Base-by-base conservation (phyloP, 2,329 filamentous ascomycete genomes). In the Diaporthe capsici region DNA sequence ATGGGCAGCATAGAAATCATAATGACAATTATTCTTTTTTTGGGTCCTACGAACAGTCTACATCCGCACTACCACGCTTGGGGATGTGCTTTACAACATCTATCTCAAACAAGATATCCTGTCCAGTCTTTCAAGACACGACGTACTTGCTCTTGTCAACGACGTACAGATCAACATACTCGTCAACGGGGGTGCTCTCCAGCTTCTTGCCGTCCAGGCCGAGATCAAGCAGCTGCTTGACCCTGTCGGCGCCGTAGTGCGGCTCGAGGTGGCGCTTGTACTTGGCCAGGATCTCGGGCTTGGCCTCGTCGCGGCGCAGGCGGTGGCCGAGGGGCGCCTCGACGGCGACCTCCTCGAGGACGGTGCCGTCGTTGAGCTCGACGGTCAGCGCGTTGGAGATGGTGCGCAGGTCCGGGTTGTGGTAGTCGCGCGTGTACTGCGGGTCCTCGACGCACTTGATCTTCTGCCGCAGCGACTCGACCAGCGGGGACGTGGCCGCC, bases 331-430 rank as follows among this genome's bases (percentile, higher is more conserved):
- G 92, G 75, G 97, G 97, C 75, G 97, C 96, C 89, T 98, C 96
- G 73, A 99, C 94, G 67, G 94, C 94, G 76, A 97, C 92, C 88
- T 99, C 97, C 31, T 96, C 93, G 49, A 98, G 89, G 13, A 97
- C 90, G 63, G 95, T 98, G 81, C 97, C 97, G 84, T 98, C 96
- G 85, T 98, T 97, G 80, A 99, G 90, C 82, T 94, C 96, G 76
- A 99, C 96, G 42, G 96, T 98, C 79, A 99, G 90, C 12, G 96
- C 97, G 88, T 99, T 99, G 85, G 95, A 95, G 86, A 99, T 99
- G 85, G 95, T 98, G 81, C 97, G 95, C 88, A 97, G 94, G 80
- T 90, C 88, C 42, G 97, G 95, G 88, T 98, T 91, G 84, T 99
- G 97, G 92, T 99, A 99, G 86, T 98, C 96, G 83, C 90, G 87